Percentiles rank a stretch among this genome's conserved stretches.
phyloP scores from a whole-genome alignment of 305 asterid species.

The Solanum hybrid region DNA sequence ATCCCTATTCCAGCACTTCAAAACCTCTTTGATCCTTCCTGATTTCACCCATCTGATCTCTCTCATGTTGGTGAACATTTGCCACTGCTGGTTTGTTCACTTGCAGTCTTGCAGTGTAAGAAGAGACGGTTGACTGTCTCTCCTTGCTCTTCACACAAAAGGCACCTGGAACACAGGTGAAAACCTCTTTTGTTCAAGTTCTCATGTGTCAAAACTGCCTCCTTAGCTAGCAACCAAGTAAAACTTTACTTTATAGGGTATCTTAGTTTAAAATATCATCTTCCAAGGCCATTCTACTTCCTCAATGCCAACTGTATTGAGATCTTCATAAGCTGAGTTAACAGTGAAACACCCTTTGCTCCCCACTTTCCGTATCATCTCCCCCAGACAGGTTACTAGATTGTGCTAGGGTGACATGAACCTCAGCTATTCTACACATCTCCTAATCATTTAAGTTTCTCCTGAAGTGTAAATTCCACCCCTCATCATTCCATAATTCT shows the following conservation, averaged over 20 bases:
- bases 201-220: not conserved
- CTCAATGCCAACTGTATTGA: not conserved
- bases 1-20: not conserved
- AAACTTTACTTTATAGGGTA: not conserved
- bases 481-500: not conserved
- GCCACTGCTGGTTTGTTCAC: not conserved
- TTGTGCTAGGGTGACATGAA: not conserved
- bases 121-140: not conserved
- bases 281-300: not conserved
- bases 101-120: not conserved
- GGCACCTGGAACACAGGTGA: not conserved
- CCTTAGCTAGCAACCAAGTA: not conserved
- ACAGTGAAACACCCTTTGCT: not conserved
- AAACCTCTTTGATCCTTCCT: not conserved
- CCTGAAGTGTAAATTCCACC: not conserved
- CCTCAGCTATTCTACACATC: not conserved
- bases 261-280: not conserved
- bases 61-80: not conserved
- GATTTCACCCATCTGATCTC: not conserved
- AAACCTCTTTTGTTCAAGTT: not conserved
- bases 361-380: not conserved
- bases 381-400: not conserved
- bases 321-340: not conserved
- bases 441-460: not conserved
- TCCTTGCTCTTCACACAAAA: not conserved